phyloP scores from a whole-genome alignment of 345 rosid genomes.

The Eutrema japonicum region DNA sequence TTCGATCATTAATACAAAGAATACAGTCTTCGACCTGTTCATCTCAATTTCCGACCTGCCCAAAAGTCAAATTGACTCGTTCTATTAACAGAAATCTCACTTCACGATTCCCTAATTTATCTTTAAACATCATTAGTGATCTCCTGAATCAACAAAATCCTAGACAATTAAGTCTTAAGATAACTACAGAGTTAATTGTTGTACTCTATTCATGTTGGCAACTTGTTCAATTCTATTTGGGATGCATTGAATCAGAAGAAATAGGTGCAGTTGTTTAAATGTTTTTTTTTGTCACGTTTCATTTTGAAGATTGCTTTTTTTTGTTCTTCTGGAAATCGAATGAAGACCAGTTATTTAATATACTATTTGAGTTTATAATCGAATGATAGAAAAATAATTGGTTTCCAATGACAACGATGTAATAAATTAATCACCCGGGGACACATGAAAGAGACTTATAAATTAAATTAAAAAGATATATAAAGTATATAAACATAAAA shows the following conservation, averaged over 20 bases:
- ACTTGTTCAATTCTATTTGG: neutral
- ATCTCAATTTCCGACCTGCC: no score
- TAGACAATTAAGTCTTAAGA: no score
- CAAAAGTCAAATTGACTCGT: no score
- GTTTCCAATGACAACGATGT: slow-evolving; percentile 15
- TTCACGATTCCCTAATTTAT: no score
- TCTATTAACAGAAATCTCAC: no score
- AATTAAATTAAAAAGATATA: neutral
- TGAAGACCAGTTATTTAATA: neutral
- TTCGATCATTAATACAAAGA: no score
- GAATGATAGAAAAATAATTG: neutral
- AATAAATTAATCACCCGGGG: slow-evolving; percentile 2
- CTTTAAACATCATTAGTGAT: no score
- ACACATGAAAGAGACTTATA: slow-evolving; percentile 29
- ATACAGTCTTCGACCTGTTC: no score
- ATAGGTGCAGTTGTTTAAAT: neutral
- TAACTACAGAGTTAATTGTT: neutral
- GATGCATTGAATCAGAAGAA: neutral
- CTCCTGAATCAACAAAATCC: no score
- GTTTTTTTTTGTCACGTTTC: slow-evolving; percentile 11
- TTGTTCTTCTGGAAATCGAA: neutral
- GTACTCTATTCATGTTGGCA: neutral
- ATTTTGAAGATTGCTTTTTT: neutral
- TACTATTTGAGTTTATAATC: slow-evolving; percentile 2
- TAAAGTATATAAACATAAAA: neutral